A percentile compares a stretch with the other conserved stretches of the same genome.
phyloP scores from a whole-genome alignment of 73 alveolate genomes.

The Paramecium primaurelia region DNA sequence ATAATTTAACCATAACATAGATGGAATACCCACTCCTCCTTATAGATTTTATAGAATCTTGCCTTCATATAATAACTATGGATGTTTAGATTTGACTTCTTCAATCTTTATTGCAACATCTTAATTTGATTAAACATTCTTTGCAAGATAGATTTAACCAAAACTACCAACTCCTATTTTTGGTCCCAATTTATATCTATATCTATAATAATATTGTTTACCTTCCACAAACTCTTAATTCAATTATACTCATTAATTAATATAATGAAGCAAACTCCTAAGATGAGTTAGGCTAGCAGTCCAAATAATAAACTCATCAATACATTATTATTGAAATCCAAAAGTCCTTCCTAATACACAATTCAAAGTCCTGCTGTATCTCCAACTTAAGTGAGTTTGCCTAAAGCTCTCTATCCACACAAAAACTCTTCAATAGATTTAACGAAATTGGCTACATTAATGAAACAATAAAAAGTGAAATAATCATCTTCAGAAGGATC shows the following conservation, averaged over 20 bases:
- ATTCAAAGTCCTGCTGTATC: constrained; percentile 37
- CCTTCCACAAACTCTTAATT: constrained; percentile 83
- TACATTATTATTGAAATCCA: not conserved
- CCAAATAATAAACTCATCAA: not conserved
- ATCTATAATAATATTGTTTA: not conserved
- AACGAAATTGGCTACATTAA: constrained; percentile 37
- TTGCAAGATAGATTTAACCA: constrained; percentile 92
- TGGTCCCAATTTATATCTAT: constrained; percentile 73
- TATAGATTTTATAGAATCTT: constrained; percentile 64
- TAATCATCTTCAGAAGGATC: not conserved
- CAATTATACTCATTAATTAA: constrained; percentile 62
- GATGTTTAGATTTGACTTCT: constrained; percentile 67
- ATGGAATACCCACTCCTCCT: constrained; percentile 82
- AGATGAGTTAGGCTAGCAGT: constrained; percentile 45
- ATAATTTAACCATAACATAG: constrained; percentile 61
- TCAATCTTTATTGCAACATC: constrained; percentile 83
- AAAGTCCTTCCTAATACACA: constrained; percentile 28
- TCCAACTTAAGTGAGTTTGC: constrained; percentile 32
- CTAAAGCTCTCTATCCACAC: constrained; percentile 14
- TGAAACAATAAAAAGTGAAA: constrained; percentile 25
- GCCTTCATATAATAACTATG: constrained; percentile 64
- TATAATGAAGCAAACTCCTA: constrained; percentile 20
- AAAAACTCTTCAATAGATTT: constrained; percentile 39
- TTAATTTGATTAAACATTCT: constrained; percentile 72
- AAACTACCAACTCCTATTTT: constrained; percentile 94